These are phyloP conservation scores for Phaeodactylum tricornutum DNA, from an alignment of 108 stramenopile genomes.

Conservation along the genomic window DNA sequence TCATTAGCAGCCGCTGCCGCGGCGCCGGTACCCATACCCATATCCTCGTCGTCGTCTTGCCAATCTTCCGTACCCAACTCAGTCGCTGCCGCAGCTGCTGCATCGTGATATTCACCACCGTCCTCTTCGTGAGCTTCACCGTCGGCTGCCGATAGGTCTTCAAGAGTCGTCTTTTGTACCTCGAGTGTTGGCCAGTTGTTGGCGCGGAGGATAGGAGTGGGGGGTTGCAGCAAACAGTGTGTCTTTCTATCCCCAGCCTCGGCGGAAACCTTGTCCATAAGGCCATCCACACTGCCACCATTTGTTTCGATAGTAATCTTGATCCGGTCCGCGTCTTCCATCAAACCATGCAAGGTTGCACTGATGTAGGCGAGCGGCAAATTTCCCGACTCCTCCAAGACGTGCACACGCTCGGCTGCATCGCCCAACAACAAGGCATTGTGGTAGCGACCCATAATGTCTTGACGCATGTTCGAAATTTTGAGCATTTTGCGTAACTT, in stretches of 20 bases:
- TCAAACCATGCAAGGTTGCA: constrained; percentile 86
- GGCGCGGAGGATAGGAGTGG: constrained; percentile 86
- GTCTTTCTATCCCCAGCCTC: constrained; percentile 25
- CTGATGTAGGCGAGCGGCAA: constrained; percentile 88
- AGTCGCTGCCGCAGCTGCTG: constrained; percentile 26
- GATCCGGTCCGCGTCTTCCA: constrained; percentile 88
- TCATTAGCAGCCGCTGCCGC: constrained; percentile 49
- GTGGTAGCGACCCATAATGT: constrained; percentile 96
- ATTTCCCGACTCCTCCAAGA: constrained; percentile 92
- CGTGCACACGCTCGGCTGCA: constrained; percentile 85
- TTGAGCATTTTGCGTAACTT: constrained; percentile 97
- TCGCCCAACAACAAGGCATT: constrained; percentile 95
- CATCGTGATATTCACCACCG: constrained; percentile 37
- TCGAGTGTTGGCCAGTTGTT: constrained; percentile 94
- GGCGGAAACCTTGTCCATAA: constrained; percentile 45
- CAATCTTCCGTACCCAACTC: constrained; percentile 35
- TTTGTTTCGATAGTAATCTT: constrained; percentile 84
- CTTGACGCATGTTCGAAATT: constrained; percentile 91
- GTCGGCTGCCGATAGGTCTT: constrained; percentile 62
- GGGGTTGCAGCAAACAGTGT: constrained; percentile 86
- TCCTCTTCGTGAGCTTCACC: constrained; percentile 42
- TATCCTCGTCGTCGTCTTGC: constrained; percentile 26
- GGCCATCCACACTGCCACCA: constrained; percentile 62
- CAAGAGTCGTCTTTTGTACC: constrained; percentile 78
- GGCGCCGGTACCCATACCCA: constrained; percentile 18